A percentile compares a stretch with the other conserved stretches of the same genome.
Evolutionary conservation across 768 basidiomycete genomes (phyloP).

Genomic region (Boletus subparvulus): DNA sequence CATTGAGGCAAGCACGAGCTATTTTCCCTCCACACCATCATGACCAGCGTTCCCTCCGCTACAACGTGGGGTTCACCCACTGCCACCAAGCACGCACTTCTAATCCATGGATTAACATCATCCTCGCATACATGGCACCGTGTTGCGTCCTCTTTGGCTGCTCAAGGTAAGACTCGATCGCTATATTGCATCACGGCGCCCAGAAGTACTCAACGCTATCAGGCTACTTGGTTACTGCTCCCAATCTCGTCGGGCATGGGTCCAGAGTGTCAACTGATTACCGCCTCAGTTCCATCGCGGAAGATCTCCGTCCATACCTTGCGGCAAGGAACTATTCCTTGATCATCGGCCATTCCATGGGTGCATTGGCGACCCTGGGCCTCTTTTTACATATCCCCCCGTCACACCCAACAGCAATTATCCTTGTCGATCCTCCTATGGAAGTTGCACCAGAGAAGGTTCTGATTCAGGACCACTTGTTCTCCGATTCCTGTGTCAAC

Average conservation of each 20-base stretch:
- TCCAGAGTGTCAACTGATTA: slow-evolving; percentile 12
- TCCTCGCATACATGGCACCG: slow-evolving; percentile 22
- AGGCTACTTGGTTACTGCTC: slow-evolving; percentile 24
- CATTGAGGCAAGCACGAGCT: no score
- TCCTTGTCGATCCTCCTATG: slow-evolving; percentile 25
- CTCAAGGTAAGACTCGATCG: slow-evolving; percentile 10
- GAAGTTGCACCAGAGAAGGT: not conserved
- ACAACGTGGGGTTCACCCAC: slow-evolving; percentile 23
- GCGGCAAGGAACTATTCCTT: slow-evolving; percentile 10
- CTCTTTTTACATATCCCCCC: slow-evolving; percentile 8
- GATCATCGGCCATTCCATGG: slow-evolving; percentile 24
- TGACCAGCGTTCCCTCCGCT: slow-evolving; percentile 19
- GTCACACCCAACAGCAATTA: slow-evolving; percentile 10
- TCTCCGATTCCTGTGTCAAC: not conserved
- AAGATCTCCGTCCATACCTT: slow-evolving; percentile 22
- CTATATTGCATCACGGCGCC: no score
- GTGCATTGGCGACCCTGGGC: not conserved
- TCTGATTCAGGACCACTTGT: not conserved
- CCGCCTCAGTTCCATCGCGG: slow-evolving; percentile 4
- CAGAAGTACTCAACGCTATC: not conserved
- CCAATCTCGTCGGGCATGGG: slow-evolving; percentile 20
- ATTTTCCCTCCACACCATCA: not conserved
- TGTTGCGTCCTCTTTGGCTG: slow-evolving; percentile 15
- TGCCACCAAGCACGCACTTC: slow-evolving; percentile 23
- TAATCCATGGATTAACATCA: slow-evolving; percentile 27